A percentile compares a stretch with the other conserved stretches of the same genome.
Evolutionary conservation across 768 basidiomycete species (phyloP).

Genomic region (Leccinum rimulosum): DNA sequence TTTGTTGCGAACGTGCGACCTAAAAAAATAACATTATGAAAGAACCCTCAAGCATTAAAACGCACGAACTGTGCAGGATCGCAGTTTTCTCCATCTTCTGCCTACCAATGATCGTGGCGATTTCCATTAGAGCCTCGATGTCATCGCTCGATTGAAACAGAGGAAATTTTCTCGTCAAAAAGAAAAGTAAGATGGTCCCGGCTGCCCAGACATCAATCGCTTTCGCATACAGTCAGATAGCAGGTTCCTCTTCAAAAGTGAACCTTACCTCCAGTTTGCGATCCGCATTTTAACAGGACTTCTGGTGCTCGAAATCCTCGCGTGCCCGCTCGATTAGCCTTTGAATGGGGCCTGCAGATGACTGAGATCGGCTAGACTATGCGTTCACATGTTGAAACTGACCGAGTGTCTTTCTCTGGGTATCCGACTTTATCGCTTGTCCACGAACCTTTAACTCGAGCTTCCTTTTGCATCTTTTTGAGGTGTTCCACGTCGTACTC

Average conservation of each 20-base stretch:
- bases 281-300: slow-evolving; percentile 89
- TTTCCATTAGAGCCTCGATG: slow-evolving; percentile 93
- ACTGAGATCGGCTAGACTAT: neutral
- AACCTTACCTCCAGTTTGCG: slow-evolving; percentile 83
- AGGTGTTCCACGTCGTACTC: slow-evolving; percentile 49
- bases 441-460: slow-evolving; percentile 49
- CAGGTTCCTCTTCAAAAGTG: neutral
- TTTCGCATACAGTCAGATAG: slow-evolving; percentile 33
- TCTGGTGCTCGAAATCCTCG: slow-evolving; percentile 97
- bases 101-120: slow-evolving; percentile 82
- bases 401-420: slow-evolving; percentile 73
- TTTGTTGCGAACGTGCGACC: slow-evolving; percentile 92
- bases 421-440: slow-evolving; percentile 75
- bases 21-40: slow-evolving; percentile 31
- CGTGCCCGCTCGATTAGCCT: slow-evolving; percentile 96
- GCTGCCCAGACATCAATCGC: slow-evolving; percentile 97
- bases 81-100: slow-evolving; percentile 82
- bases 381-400: slow-evolving; percentile 9
- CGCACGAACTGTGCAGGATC: slow-evolving; percentile 76
- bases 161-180: slow-evolving; percentile 90
- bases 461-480: slow-evolving; percentile 59
- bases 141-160: slow-evolving; percentile 93
- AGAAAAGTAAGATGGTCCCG: slow-evolving; percentile 89
- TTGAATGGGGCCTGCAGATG: slow-evolving; percentile 63
- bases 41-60: neutral